Base-by-base conservation (phyloP, 2,329 filamentous ascomycete species). In the Phialophora macrospora region DNA sequence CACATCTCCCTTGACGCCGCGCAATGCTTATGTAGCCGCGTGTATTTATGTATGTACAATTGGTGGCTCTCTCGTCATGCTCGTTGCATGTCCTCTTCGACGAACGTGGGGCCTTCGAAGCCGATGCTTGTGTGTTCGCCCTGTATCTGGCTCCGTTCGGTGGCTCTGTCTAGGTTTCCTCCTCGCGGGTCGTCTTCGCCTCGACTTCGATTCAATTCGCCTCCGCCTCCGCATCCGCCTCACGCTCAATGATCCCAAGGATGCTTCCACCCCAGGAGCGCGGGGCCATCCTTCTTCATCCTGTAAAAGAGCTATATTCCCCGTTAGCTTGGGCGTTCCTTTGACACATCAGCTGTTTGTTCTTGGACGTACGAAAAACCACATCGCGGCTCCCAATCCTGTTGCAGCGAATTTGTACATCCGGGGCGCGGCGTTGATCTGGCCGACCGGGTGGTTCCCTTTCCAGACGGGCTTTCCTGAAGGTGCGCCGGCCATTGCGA, bases 261-360 rank as follows among this genome's bases (percentile, higher is more conserved):
- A 80, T 98, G 95, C 83, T 93, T 97, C 90, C 88, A 92, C 78
- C 95, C 95, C 74, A 99, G 78, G 70, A 98, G 82, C 62, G 88
- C 94, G 26, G 94, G 85, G n/a, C 93, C 93, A 75, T 99, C 95
- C 83, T 97, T 90, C 87, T 94, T 96, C 74, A 93, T 92, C 75
- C 95, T 88, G 83, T 97, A 98, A 88, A 97, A 93, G 77, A 97
- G 82, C 93, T 97, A 74, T 41, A 8, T 12, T 20, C 9, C 30
- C n/a, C 46, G 58, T 68, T 17, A 70, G 67, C 26, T 59, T n/a
- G n/a, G 38, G 6, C 22, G 28, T 51, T 26, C 14, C 14, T 30
- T 30, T 11, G 17, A 22, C 17, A 41, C 41, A 28, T 9, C 24
- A 14, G 17, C 26, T 5, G 6, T 32, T 54, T 26, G 26, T 30